Base-by-base conservation (phyloP, 768 basidiomycete genomes). In the Phallus indusiatus region DNA sequence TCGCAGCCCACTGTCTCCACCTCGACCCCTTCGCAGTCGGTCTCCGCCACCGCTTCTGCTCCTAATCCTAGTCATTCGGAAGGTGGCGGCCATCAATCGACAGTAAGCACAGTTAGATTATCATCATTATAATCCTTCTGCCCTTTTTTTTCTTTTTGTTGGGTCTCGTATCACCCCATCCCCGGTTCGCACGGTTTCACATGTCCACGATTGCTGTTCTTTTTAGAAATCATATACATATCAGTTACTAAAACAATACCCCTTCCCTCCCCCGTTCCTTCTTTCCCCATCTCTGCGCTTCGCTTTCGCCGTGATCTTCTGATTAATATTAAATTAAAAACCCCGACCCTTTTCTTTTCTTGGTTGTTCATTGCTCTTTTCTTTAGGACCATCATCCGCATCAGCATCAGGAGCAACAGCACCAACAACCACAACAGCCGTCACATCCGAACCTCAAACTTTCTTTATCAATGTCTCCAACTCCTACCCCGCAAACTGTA, bases 401-500 rank as follows among this genome's bases (percentile, higher is more conserved):
- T 28, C 28, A 28, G 28, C 28, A 28, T 28, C 28, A 28, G 28
- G 28, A 28, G 7, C 28, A 28, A 7, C 28, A 28, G 28, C 28
- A 28, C 4, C 28, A 28, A 7, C 28, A 28, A 7, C 28, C 2
- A 7, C 28, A 28, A 28, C 28, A 42, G 12, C 42, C n/a, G n/a
- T n/a, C 4, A n/a, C 42, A 42, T 42, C 42, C 4, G 2, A 4
- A 42, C n/a, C 2, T 5, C 42, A 42, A 42, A 28, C 28, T 28
- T 42, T 42, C 42, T 42, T 42, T 42, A 42, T 42, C 42, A n/a
- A 42, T 42, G 42, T 42, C 42, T 42, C 42, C 42, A 11, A 22
- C 50, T 28, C 57, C 57, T 33, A 37, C 60, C n/a, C 24, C 50
- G 21, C 61, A 62, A 33, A 62, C 61, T 1, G 61, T 62, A 20